Conservation (phyloP, 148 eudicot genomes). For the Silene conica region DNA sequence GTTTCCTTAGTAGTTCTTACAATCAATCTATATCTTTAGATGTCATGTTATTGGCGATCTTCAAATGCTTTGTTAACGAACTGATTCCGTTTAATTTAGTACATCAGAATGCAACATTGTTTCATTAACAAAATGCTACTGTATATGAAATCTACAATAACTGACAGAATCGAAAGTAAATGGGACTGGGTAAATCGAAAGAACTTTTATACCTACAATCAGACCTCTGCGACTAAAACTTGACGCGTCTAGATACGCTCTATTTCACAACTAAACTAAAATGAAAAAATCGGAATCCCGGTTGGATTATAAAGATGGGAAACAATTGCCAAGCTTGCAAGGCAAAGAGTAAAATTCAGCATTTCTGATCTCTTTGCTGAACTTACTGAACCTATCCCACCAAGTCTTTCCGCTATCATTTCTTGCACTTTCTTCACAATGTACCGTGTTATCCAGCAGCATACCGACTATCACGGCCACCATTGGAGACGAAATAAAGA, state of each 20-base stretch:
- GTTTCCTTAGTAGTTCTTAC: too few relatives aligned
- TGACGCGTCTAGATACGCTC: background rate
- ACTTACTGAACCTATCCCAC: conserved; percentile 65
- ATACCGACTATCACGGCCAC: conserved; percentile 49
- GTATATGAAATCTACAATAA: background rate
- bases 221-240: background rate
- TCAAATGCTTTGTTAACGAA: background rate
- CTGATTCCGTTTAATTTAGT: background rate
- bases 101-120: background rate
- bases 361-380: conserved; percentile 58
- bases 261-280: conserved; percentile 17
- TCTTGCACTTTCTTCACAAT: conserved; percentile 30
- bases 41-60: background rate
- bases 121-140: background rate
- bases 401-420: conserved; percentile 60
- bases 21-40: background rate
- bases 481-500: conserved; percentile 48
- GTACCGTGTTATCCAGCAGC: conserved; percentile 50
- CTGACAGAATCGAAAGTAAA: background rate
- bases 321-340: conserved; percentile 47
- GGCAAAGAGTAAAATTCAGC: conserved; percentile 73
- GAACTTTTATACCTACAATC: background rate
- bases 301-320: conserved; percentile 48
- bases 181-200: background rate
- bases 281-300: conserved; percentile 17